These are phyloP conservation scores for Fraxinus cuspidata DNA, from an alignment of 257 asterid species.

Conservation along the genomic window DNA sequence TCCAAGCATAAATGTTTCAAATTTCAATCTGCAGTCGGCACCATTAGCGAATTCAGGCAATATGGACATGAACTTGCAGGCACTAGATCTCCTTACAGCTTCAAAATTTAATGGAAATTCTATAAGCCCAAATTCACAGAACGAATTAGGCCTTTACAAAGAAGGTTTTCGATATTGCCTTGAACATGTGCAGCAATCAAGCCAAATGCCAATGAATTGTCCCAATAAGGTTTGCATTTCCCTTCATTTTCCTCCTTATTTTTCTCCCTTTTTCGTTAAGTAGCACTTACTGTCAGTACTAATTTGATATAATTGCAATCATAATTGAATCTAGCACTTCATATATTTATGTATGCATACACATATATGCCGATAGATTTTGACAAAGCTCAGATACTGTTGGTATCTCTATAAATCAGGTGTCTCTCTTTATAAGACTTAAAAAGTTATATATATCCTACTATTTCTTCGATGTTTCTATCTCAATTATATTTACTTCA, in stretches of 20 bases:
- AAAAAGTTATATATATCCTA: no score
- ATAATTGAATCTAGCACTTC: no score
- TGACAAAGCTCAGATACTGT: no score
- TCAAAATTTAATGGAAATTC: slow-evolving; percentile 49
- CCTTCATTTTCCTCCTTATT: background rate
- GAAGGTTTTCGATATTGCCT: slow-evolving; percentile 37
- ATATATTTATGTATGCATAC: no score
- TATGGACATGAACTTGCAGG: slow-evolving; percentile 59
- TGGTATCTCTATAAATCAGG: no score
- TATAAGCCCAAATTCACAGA: slow-evolving; percentile 25
- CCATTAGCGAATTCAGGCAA: slow-evolving; percentile 24
- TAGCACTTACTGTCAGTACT: background rate
- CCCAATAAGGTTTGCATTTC: slow-evolving; percentile 45
- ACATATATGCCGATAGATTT: no score
- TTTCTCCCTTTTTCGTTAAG: background rate
- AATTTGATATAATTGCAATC: no score
- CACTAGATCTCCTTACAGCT: slow-evolving; percentile 69
- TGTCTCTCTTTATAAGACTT: no score
- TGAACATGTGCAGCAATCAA: slow-evolving; percentile 49
- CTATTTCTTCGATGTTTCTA: no score
- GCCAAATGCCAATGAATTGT: slow-evolving; percentile 37
- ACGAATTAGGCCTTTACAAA: slow-evolving; percentile 38
- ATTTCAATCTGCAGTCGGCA: slow-evolving; percentile 28
- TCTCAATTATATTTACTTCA: no score
- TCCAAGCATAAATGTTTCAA: slow-evolving; percentile 50